Percentiles rank a stretch among this genome's conserved stretches.
Evolutionary conservation across 352 stramenopile species (phyloP).

Genomic region (Halophytophthora polymorphica): DNA sequence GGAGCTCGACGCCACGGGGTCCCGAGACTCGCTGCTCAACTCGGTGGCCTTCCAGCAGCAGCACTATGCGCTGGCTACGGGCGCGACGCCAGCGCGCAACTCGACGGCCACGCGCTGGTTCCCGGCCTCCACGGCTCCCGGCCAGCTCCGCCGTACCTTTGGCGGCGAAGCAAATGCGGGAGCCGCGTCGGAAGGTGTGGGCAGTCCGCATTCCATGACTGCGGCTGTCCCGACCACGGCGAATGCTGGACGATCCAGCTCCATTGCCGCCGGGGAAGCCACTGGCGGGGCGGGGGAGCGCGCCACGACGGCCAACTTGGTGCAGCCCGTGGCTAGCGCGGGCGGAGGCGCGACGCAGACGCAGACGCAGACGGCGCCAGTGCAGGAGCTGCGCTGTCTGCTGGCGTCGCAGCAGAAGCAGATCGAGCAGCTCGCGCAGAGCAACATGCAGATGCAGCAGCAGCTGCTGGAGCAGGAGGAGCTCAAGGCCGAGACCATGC

Average conservation of each 20-base stretch:
- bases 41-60: slow-evolving; percentile 25
- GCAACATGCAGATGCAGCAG: slow-evolving; percentile 79
- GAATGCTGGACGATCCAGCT: slow-evolving; percentile 15
- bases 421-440: slow-evolving; percentile 69
- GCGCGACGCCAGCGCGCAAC: slow-evolving; percentile 2
- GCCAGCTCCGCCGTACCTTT: slow-evolving; percentile 10
- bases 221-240: slow-evolving; percentile 10
- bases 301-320: slow-evolving; percentile 18
- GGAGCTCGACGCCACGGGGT: slow-evolving; percentile 24
- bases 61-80: slow-evolving; percentile 20
- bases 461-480: slow-evolving; percentile 80
- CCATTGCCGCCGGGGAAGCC: slow-evolving; percentile 30
- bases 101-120: slow-evolving; percentile 14
- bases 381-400: slow-evolving; percentile 53
- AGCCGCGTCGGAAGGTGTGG: background rate
- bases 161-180: slow-evolving; percentile 9
- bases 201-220: slow-evolving; percentile 13
- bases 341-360: slow-evolving; percentile 5
- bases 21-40: slow-evolving; percentile 21
- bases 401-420: slow-evolving; percentile 61
- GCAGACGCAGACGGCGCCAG: slow-evolving; percentile 27
- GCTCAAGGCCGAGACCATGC: slow-evolving; percentile 79
- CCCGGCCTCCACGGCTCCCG: slow-evolving; percentile 1
- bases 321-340: slow-evolving; percentile 5
- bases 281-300: slow-evolving; percentile 29